Evolutionary conservation across 805 yeast species (phyloP), one percentile per base, ranked within the genome.

Genomic region (Candida rishiriensis): DNA sequence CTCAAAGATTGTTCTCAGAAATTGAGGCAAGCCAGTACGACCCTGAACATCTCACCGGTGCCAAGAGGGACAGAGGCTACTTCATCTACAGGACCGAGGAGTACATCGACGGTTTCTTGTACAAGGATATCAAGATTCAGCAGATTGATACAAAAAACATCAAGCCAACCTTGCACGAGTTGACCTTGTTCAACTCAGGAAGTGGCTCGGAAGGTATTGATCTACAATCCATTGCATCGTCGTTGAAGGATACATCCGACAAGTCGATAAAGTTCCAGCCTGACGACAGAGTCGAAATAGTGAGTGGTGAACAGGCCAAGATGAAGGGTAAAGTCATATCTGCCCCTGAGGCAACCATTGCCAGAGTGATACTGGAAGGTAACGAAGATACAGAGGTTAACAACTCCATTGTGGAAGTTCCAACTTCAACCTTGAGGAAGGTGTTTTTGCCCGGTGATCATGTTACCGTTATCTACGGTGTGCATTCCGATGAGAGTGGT

Each of bases 401-500:
- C 47, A 82, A 79, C 51, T 72, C 73, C 12, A 56, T 66, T 54
- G 73, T 90, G 52, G 95, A 93, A 47, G 84, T 90, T 40, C 97
- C 97, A 30, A 76, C 84, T 3, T 75, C 78, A 36, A 83, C 88
- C 50, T 72, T 93, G 58, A 79, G 97, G 61, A 93, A 93, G 63
- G 80, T 86, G 43, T 91, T 91, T 65, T 68, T 76, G 42, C 81
- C 88, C 35, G 99, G 99, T 73, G 98, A 91, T 64, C 97, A 93
- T 63, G 96, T 93, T 17, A 83, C 95, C 46, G 93, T 91, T 29
- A 77, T 86, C 33, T 87, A 83, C 59, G 99, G 99, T 61, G 88
- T 86, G 59, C 95, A 88, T 64, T 73, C 81, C 42, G 97, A 91
- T 58, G 97, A 90, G 59, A 88, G 97, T 31, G 99, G 99, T 69